A percentile compares a stretch with the other conserved stretches of the same genome.
phyloP scores from a whole-genome alignment of 495 filamentous ascomycete species.

The Podospora anserina region DNA sequence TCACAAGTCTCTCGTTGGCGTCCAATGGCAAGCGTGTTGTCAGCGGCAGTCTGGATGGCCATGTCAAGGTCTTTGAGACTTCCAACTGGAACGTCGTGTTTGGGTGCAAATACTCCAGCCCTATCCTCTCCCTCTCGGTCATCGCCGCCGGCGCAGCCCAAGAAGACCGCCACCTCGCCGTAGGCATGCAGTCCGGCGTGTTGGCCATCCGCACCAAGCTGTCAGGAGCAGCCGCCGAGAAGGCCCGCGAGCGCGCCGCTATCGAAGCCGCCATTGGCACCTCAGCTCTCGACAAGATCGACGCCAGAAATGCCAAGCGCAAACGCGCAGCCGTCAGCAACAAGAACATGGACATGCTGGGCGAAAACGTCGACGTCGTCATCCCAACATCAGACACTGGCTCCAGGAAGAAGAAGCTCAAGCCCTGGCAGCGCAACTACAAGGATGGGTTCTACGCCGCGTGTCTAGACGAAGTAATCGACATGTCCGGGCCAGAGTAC shows the following conservation, averaged over 20 bases:
- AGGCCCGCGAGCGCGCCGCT: constrained; percentile 71
- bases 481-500: constrained; percentile 42
- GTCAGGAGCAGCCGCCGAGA: constrained; percentile 75
- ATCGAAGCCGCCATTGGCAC: constrained; percentile 85
- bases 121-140: constrained; percentile 77
- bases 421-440: constrained; percentile 75
- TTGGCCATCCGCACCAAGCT: constrained; percentile 83
- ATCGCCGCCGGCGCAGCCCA: constrained; percentile 66
- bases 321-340: constrained; percentile 67
- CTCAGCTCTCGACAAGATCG: constrained; percentile 59
- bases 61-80: constrained; percentile 94
- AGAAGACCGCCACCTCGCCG: constrained; percentile 83
- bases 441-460: constrained; percentile 71
- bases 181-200: constrained; percentile 89
- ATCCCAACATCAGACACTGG: constrained; percentile 44
- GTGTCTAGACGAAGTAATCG: constrained; percentile 76
- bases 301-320: constrained; percentile 62
- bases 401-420: constrained; percentile 54
- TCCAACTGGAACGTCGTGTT: constrained; percentile 87
- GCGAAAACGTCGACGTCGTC: constrained; percentile 82
- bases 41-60: constrained; percentile 85
- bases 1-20: constrained; percentile 76
- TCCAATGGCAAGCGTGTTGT: constrained; percentile 76
- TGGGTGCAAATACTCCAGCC: constrained; percentile 85
- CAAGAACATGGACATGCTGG: constrained; percentile 76